Evolutionary conservation across 345 rosid species (phyloP), one percentile per base, ranked within the genome.

Genomic region (Crucihimalaya himalaica): DNA sequence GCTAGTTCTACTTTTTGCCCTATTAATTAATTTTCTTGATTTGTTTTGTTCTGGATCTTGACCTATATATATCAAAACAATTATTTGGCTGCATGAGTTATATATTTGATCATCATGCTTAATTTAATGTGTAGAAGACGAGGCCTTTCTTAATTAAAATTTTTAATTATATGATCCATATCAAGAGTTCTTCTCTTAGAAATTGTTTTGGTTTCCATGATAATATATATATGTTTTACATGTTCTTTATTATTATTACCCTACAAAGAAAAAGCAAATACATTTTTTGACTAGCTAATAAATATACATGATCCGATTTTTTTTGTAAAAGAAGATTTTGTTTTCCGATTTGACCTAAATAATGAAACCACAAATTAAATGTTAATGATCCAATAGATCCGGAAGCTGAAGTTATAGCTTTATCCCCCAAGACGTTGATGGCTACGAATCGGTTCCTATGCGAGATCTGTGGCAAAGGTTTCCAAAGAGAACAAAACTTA

Each of bases 371-470:
- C 25, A n/a, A n/a, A 40, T 15, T n/a, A n/a, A 21, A 40, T 15
- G 12, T 56, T 46, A 10, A 18, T 65, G 66, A 47, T 72, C 28
- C 16, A 51, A 29, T 81, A 95, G 99, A 95, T 90, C 99, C 97
- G 46, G 99, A 90, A 79, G 99, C 97, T 9, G 96, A 95, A 84
- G 99, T 95, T 8, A 86, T 95, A 82, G 96, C 97, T 63, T 82
- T 95, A 71, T 92, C 99, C 0, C 99, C 97, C 0, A 95, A 87
- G 85, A 95, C 99, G 9, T 88, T 95, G 35, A 95, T 92, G 97
- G 91, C 99, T 10, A 92, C 99, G 31, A 95, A 92, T 86, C 85
- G 97, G 67, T 95, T 95, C 87, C 75, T 92, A 57, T 92, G 99
- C 39, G 97, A 95, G 75, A 86, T 92, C 53, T 95, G 99, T 37